These are phyloP conservation scores for Sequoia sempervirens DNA, from an alignment of 75 land plant genomes.

Conservation along the genomic window DNA sequence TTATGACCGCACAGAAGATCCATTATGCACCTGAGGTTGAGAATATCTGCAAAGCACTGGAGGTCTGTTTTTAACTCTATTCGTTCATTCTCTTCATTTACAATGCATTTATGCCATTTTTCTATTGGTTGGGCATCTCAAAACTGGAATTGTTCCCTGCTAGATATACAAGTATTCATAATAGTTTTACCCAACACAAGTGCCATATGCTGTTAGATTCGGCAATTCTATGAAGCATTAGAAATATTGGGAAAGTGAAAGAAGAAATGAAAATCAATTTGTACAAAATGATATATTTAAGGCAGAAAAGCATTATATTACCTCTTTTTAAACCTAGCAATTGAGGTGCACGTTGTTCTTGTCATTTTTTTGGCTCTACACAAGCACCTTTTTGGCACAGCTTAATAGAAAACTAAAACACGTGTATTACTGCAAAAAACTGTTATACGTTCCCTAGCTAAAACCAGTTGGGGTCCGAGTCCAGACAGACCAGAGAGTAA, in stretches of 20 bases:
- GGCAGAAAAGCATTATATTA: background rate
- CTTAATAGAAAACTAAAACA: background rate
- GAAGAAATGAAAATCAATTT: background rate
- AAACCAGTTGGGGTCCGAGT: background rate
- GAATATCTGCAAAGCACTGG: slow-evolving; percentile 75
- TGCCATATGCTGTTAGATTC: background rate
- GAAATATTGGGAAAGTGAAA: background rate
- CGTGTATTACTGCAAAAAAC: background rate
- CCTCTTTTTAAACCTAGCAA: background rate
- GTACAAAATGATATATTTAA: background rate
- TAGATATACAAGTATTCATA: background rate
- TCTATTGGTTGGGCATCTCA: background rate
- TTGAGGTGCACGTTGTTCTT: background rate
- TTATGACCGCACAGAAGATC: slow-evolving; percentile 51
- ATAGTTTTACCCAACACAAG: background rate
- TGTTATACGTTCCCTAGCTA: background rate
- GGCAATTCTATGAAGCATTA: background rate
- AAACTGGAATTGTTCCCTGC: background rate
- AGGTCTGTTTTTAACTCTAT: slow-evolving; percentile 28
- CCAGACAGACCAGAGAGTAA: background rate
- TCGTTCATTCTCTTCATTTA: background rate
- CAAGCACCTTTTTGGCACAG: background rate
- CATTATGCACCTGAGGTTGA: slow-evolving; percentile 67
- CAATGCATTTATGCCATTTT: background rate
- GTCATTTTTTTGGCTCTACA: background rate